These are phyloP conservation scores for Chaetoscypha palmicola DNA, from an alignment of 2,329 filamentous ascomycete species.

Conservation along the genomic window DNA sequence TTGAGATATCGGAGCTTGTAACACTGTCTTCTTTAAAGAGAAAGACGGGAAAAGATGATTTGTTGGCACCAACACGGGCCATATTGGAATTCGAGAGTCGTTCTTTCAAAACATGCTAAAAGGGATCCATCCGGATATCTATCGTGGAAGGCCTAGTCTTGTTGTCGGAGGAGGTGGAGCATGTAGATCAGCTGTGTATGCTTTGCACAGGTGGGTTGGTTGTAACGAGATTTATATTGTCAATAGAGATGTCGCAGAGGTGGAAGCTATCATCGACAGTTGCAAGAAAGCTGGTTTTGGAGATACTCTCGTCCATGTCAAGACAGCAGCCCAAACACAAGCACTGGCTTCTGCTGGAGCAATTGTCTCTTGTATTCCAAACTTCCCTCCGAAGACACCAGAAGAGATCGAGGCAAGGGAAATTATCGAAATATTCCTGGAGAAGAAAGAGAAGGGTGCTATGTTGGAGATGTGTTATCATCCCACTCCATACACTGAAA, in stretches of 20 bases:
- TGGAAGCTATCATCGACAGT: slow-evolving; percentile 15
- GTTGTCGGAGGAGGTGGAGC: slow-evolving; percentile 62
- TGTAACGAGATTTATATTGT: slow-evolving; percentile 18
- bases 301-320: slow-evolving; percentile 16
- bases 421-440: slow-evolving; percentile 16
- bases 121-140: slow-evolving; percentile 12
- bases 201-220: slow-evolving; percentile 31
- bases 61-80: slow-evolving; percentile 69
- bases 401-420: slow-evolving; percentile 18
- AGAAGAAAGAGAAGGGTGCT: slow-evolving; percentile 19
- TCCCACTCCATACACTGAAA: slow-evolving; percentile 19
- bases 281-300: slow-evolving; percentile 17
- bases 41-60: slow-evolving; percentile 12
- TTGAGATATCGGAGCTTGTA: slow-evolving; percentile 66
- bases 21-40: slow-evolving; percentile 58
- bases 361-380: slow-evolving; percentile 19
- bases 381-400: slow-evolving; percentile 18
- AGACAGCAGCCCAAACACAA: slow-evolving; percentile 14
- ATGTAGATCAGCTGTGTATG: slow-evolving; percentile 67
- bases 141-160: slow-evolving; percentile 49
- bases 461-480: slow-evolving; percentile 25
- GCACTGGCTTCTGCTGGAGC: slow-evolving; percentile 10
- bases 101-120: slow-evolving; percentile 38
- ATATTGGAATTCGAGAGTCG: slow-evolving; percentile 61
- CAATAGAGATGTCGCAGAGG: slow-evolving; percentile 16